Percentiles rank a stretch among this genome's conserved stretches.
phyloP scores from a whole-genome alignment of 2,329 filamentous ascomycete genomes.

The Colletotrichum costaricense region DNA sequence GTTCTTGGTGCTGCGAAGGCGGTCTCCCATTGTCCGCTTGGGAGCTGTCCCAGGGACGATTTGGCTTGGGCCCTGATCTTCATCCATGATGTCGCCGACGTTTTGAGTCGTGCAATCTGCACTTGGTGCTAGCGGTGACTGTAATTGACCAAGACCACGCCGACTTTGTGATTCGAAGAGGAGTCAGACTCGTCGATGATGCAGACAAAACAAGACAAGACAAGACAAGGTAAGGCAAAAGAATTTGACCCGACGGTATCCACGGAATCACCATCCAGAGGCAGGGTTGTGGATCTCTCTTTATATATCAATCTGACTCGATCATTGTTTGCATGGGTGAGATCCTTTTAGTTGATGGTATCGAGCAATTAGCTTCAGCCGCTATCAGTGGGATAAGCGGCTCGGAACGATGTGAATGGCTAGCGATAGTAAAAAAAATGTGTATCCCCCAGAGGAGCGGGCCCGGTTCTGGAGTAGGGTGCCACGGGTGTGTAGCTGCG shows the following conservation, averaged over 20 bases:
- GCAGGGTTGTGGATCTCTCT: conserved; percentile 6
- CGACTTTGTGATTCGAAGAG: not conserved
- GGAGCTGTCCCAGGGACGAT: conserved; percentile 55
- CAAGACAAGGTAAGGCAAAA: not conserved
- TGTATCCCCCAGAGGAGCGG: conserved; percentile 13
- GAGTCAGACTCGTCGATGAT: not conserved
- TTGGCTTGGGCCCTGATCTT: conserved; percentile 63
- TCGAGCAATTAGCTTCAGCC: conserved; percentile 28
- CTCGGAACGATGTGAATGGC: conserved; percentile 30
- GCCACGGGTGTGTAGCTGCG: not conserved
- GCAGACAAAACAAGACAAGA: not conserved
- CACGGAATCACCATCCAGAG: not conserved
- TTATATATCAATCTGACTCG: conserved; percentile 11
- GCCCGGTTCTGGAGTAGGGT: conserved; percentile 8
- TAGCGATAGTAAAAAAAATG: conserved; percentile 24
- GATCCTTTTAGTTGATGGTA: conserved; percentile 34
- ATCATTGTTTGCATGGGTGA: conserved; percentile 16
- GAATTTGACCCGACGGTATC: not conserved
- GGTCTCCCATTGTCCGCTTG: conserved; percentile 46
- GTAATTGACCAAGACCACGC: not conserved
- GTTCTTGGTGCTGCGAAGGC: conserved; percentile 47
- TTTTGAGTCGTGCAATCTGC: not conserved
- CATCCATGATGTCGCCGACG: conserved; percentile 57
- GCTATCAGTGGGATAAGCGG: conserved; percentile 35
- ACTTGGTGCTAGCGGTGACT: not conserved